Evolutionary conservation across 1,284 basidiomycete species (phyloP).

Genomic region (Athelia sp.): DNA sequence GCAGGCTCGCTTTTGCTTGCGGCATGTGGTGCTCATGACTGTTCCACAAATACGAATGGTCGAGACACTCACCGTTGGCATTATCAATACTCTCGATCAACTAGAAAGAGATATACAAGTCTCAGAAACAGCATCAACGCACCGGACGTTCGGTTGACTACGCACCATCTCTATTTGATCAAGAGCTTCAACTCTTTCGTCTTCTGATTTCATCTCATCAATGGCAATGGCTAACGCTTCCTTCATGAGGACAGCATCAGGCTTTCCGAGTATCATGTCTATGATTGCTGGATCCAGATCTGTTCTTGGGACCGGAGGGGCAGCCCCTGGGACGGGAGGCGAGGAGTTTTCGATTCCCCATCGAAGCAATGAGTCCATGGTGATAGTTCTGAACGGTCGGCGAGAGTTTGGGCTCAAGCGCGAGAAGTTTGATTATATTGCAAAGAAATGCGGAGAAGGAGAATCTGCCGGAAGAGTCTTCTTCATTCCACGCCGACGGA

Average conservation of each 20-base stretch:
- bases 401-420: too few species aligned
- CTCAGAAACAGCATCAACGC: background rate
- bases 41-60: too few species aligned
- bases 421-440: too few species aligned
- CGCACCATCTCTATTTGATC: conserved; percentile 95
- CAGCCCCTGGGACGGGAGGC: conserved; percentile 21
- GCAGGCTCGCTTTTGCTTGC: too few species aligned
- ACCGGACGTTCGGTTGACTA: conserved; percentile 3
- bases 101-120: conserved; percentile 31
- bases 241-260: conserved; percentile 84
- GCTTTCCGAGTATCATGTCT: conserved; percentile 82
- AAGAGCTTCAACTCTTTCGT: conserved; percentile 73
- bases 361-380: conserved; percentile 70
- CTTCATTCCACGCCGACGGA: too few species aligned
- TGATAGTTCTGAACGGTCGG: background rate
- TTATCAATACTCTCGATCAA: conserved; percentile 94
- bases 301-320: conserved; percentile 29
- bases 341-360: conserved; percentile 71
- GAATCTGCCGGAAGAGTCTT: too few species aligned
- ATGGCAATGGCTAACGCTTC: conserved; percentile 74
- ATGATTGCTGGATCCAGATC: conserved; percentile 77
- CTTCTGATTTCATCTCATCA: conserved; percentile 58
- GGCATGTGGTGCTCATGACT: too few species aligned
- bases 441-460: too few species aligned
- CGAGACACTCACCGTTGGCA: conserved; percentile 67